Evolutionary conservation across 768 basidiomycete species (phyloP).

Genomic region (Lactarius hengduanensis): DNA sequence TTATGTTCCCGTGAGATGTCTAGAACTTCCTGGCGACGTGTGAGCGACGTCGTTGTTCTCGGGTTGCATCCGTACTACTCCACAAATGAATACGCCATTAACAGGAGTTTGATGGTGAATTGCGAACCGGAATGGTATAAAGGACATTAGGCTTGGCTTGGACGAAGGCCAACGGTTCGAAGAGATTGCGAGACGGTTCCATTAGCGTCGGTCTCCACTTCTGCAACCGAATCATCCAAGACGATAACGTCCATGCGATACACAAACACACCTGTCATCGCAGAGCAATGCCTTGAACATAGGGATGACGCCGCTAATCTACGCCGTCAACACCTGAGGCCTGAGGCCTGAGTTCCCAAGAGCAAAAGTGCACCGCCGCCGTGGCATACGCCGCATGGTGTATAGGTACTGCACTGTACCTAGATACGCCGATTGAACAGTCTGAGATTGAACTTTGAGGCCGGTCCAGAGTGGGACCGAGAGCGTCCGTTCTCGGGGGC

Average conservation of each 20-base stretch:
- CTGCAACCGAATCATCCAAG: constrained; percentile 40
- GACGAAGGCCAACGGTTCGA: constrained; percentile 68
- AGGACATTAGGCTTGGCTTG: constrained; percentile 73
- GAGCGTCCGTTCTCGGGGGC: too few species aligned
- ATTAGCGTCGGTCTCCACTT: constrained; percentile 72
- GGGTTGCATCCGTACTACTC: constrained; percentile 81
- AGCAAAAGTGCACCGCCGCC: constrained; percentile 19
- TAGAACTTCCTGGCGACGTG: constrained; percentile 70
- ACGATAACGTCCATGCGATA: background rate
- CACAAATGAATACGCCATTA: too few species aligned
- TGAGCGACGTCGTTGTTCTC: constrained; percentile 69
- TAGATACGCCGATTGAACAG: constrained; percentile 33
- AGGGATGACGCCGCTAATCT: constrained; percentile 60
- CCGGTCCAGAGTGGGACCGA: too few species aligned
- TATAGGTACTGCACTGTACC: too few species aligned
- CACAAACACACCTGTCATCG: constrained; percentile 41
- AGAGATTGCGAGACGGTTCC: constrained; percentile 65
- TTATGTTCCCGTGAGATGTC: constrained; percentile 67
- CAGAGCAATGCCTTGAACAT: constrained; percentile 57
- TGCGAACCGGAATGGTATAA: constrained; percentile 70
- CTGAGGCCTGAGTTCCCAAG: constrained; percentile 8
- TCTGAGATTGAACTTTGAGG: too few species aligned
- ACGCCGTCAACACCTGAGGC: background rate
- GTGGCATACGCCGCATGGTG: constrained; percentile 65
- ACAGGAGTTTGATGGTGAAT: constrained; percentile 11